Conservation (phyloP, 164 flowering plant species). For the Kalanchoe fedtschenkoi region DNA sequence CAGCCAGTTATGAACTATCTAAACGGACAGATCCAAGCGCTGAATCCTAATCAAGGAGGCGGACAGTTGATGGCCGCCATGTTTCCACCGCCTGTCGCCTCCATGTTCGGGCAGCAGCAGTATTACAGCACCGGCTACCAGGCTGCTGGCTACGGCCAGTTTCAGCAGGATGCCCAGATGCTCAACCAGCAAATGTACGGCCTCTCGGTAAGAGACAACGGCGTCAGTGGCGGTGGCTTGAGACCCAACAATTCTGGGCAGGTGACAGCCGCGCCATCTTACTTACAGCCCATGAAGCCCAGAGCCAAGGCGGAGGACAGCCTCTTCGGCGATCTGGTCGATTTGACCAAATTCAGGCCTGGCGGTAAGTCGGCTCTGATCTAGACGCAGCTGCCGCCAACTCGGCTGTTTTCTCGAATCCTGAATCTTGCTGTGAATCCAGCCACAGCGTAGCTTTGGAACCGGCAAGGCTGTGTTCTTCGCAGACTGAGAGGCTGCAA, state of each 20-base stretch:
- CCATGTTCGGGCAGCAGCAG: background rate
- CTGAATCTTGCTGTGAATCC: background rate
- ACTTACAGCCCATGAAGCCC: conserved; percentile 1
- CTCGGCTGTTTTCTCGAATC: background rate
- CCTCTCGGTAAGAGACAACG: background rate
- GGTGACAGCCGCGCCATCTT: background rate
- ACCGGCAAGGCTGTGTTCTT: no score
- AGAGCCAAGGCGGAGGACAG: background rate
- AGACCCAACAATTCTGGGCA: background rate
- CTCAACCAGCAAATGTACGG: conserved; percentile 6
- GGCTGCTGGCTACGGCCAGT: background rate
- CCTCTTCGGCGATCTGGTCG: conserved; percentile 3
- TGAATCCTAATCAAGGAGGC: background rate
- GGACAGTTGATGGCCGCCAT: background rate
- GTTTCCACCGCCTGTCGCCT: background rate
- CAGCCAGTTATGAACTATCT: background rate
- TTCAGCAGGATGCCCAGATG: background rate
- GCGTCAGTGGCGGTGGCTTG: background rate
- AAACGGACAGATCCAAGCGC: background rate
- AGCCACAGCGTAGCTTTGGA: no score
- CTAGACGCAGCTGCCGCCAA: no score
- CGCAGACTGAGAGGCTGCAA: no score
- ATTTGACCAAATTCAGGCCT: background rate
- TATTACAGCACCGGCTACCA: background rate
- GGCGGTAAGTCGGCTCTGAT: background rate